phyloP scores from a whole-genome alignment of 352 stramenopile genomes.

The Pythium vanterpoolii region DNA sequence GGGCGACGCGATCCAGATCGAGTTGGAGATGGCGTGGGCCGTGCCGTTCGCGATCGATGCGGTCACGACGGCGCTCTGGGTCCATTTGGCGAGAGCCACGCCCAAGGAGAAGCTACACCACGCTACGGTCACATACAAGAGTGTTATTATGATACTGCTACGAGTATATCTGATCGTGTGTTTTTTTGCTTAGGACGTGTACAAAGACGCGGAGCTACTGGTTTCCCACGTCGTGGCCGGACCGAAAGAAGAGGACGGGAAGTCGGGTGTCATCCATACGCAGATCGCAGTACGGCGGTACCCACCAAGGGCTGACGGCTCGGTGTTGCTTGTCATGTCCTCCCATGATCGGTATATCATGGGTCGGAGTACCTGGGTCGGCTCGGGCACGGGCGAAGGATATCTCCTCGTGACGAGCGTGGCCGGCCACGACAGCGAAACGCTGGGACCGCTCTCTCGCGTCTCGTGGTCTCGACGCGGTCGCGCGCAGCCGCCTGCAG shows the following conservation, averaged over 20 bases:
- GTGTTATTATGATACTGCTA: no score
- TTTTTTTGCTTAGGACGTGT: no score
- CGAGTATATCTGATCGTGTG: no score
- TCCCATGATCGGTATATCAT: not conserved
- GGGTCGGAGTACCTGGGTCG: not conserved
- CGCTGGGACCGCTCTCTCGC: not conserved
- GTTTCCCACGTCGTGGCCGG: not conserved
- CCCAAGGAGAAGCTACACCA: not conserved
- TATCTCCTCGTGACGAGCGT: not conserved
- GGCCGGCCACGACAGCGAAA: not conserved
- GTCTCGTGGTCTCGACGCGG: not conserved
- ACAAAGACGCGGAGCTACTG: no score
- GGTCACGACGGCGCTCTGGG: not conserved
- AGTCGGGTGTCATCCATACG: not conserved
- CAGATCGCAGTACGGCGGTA: not conserved
- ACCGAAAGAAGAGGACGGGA: constrained; percentile 3
- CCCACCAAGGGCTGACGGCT: not conserved
- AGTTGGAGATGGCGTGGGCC: constrained; percentile 4
- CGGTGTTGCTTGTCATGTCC: not conserved
- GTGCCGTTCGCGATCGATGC: not conserved
- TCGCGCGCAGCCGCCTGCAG: not conserved
- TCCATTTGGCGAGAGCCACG: not conserved
- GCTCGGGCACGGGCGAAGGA: not conserved
- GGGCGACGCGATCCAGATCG: constrained; percentile 2
- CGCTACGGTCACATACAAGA: no score